phyloP scores from a whole-genome alignment of 2,329 filamentous ascomycete genomes.

The Fusarium agapanthi region DNA sequence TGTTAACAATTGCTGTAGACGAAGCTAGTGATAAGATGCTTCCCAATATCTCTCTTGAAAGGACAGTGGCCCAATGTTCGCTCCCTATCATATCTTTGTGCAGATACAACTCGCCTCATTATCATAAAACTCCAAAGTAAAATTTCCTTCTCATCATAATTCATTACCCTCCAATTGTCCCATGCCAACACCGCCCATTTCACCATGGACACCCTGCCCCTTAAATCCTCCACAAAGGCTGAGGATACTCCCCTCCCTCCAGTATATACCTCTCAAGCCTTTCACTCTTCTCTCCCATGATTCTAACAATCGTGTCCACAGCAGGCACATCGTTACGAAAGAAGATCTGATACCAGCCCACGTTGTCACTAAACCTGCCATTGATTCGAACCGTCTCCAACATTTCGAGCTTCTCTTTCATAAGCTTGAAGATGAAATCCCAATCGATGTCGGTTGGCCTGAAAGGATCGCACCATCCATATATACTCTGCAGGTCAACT shows the following conservation, averaged over 20 bases:
- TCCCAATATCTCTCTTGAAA: background rate
- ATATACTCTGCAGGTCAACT: constrained; percentile 11
- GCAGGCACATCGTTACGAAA: background rate
- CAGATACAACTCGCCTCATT: background rate
- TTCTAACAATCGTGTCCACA: background rate
- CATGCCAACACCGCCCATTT: background rate
- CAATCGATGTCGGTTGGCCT: constrained; percentile 14
- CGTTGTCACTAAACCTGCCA: constrained; percentile 20
- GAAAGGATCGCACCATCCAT: constrained; percentile 11
- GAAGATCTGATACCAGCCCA: constrained; percentile 27
- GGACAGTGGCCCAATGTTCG: background rate
- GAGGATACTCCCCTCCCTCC: constrained; percentile 30
- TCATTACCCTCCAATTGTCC: background rate
- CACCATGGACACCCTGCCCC: background rate
- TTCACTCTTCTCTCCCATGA: background rate
- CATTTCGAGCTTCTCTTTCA: constrained; percentile 5
- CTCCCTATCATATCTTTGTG: background rate
- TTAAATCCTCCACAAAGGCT: constrained; percentile 11
- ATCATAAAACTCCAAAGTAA: background rate
- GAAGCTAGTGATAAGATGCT: background rate
- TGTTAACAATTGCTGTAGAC: background rate
- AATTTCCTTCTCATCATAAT: background rate
- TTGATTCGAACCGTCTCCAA: constrained; percentile 12
- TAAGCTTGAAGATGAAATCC: constrained; percentile 28
- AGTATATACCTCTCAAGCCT: constrained; percentile 28